Conservation (phyloP, 495 filamentous ascomycete species). For the Hyaloscypha bicolor region DNA sequence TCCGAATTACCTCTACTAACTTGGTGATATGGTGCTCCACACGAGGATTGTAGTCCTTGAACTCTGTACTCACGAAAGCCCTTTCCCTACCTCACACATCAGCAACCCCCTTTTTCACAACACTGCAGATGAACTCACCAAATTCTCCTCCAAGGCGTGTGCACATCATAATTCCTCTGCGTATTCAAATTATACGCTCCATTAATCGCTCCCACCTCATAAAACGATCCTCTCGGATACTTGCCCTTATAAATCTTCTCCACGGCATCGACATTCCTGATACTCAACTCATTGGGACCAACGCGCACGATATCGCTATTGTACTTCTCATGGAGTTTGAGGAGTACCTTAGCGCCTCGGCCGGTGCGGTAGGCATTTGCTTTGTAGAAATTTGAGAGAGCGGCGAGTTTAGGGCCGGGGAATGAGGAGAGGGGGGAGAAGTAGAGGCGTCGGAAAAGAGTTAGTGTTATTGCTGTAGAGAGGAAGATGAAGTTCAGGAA, state of each 20-base stretch:
- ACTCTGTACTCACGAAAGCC: slow-evolving; percentile 21
- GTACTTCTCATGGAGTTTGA: slow-evolving; percentile 21
- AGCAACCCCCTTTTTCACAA: background rate
- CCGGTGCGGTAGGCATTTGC: slow-evolving; percentile 21
- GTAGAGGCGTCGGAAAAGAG: slow-evolving; percentile 15
- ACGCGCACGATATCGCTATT: slow-evolving; percentile 29
- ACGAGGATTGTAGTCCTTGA: slow-evolving; percentile 26
- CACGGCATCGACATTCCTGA: slow-evolving; percentile 29
- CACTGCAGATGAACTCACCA: slow-evolving; percentile 3
- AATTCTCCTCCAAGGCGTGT: slow-evolving; percentile 24
- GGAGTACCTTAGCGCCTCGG: background rate
- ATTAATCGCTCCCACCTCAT: slow-evolving; percentile 26
- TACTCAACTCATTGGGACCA: slow-evolving; percentile 28
- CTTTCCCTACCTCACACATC: slow-evolving; percentile 16
- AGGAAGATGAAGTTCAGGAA: slow-evolving; percentile 24
- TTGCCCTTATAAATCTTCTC: slow-evolving; percentile 21
- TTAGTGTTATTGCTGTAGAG: slow-evolving; percentile 15
- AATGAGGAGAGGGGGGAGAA: slow-evolving; percentile 24
- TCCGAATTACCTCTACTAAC: slow-evolving; percentile 17
- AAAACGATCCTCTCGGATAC: slow-evolving; percentile 27
- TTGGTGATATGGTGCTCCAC: slow-evolving; percentile 29
- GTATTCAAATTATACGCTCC: slow-evolving; percentile 23
- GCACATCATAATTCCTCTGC: slow-evolving; percentile 19
- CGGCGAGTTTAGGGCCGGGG: slow-evolving; percentile 19
- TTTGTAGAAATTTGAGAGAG: slow-evolving; percentile 24